Evolutionary conservation across 2,329 filamentous ascomycete genomes (phyloP), one percentile per base, ranked within the genome.

Genomic region (Cadophora gregata): DNA sequence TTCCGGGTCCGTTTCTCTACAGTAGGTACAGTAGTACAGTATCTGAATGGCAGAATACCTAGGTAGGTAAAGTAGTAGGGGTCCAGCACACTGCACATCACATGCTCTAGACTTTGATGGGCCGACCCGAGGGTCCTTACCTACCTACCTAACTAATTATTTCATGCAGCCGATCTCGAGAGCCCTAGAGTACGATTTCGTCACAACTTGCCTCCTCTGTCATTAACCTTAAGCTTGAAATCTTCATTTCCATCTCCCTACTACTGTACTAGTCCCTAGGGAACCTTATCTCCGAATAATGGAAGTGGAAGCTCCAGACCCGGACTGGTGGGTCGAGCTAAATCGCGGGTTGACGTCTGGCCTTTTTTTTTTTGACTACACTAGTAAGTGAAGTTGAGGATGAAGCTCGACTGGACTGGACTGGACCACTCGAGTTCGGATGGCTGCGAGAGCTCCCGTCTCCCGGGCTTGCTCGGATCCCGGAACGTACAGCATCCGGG

Each of bases 101-200:
- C 53, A 36, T 36, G 53, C 36, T 38, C 53, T 56, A 36, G 53
- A 56, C 25, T 56, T 29, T 36, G n/a, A 24, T 55, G 51, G 51
- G 29, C 29, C 51, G 51, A 31, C 25, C 51, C 51, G 51, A 55
- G 19, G n/a, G n/a, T n/a, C n/a, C n/a, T n/a, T n/a, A n/a, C n/a
- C n/a, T n/a, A n/a, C n/a, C n/a, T n/a, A n/a, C n/a, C n/a, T n/a
- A 21, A 12, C 12, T 16, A 16, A 16, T 14, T 16, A 19, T n/a
- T 53, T 27, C 25, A 27, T 33, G 14, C 50, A 31, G 16, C 25
- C 50, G n/a, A n/a, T n/a, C n/a, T n/a, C n/a, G n/a, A n/a, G n/a
- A n/a, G n/a, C n/a, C n/a, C 38, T n/a, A 55, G 16, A 36, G 53
- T 25, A 42, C 31, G 21, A 58, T 42, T 42, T 38, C 31, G 55